phyloP scores from a whole-genome alignment of 495 filamentous ascomycete genomes.

The Barbatosphaeria neglecta region DNA sequence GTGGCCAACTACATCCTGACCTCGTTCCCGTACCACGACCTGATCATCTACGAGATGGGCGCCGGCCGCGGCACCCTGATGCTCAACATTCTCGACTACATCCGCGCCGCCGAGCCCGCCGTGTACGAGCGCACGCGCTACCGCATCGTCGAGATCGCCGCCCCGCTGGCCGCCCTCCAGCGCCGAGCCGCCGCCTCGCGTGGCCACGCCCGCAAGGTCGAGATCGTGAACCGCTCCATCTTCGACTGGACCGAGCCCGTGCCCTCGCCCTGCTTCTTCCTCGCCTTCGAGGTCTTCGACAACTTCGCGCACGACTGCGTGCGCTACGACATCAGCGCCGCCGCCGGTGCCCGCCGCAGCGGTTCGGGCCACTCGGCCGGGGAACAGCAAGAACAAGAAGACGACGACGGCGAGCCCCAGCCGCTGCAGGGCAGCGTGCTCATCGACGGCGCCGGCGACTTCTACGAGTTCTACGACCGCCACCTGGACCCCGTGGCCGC shows the following conservation, averaged over 20 bases:
- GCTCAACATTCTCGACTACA: slow-evolving; percentile 94
- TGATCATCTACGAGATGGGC: slow-evolving; percentile 98
- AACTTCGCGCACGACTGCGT: slow-evolving; percentile 95
- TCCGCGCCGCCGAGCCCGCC: slow-evolving; percentile 75
- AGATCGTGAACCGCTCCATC: slow-evolving; percentile 88
- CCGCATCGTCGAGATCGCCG: slow-evolving; percentile 90
- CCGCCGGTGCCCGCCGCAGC: no score
- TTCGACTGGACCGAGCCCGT: slow-evolving; percentile 87
- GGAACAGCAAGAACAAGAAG: no score
- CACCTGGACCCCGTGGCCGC: slow-evolving; percentile 70
- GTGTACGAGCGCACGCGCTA: slow-evolving; percentile 92
- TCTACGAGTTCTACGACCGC: slow-evolving; percentile 81
- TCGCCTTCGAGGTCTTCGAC: slow-evolving; percentile 97
- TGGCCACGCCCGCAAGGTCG: slow-evolving; percentile 74
- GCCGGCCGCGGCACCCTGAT: slow-evolving; percentile 96
- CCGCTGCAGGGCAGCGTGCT: slow-evolving; percentile 79
- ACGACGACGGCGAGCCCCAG: no score
- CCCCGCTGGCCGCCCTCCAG: slow-evolving; percentile 67
- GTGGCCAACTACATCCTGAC: slow-evolving; percentile 91
- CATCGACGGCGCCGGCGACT: slow-evolving; percentile 76
- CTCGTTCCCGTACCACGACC: slow-evolving; percentile 88
- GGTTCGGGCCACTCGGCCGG: no score
- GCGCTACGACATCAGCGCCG: slow-evolving; percentile 69
- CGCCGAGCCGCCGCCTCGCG: slow-evolving; percentile 47
- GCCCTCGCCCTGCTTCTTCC: slow-evolving; percentile 87